Evolutionary conservation across 179 eudicot species (phyloP).

Genomic region (Carnegiea gigantea): DNA sequence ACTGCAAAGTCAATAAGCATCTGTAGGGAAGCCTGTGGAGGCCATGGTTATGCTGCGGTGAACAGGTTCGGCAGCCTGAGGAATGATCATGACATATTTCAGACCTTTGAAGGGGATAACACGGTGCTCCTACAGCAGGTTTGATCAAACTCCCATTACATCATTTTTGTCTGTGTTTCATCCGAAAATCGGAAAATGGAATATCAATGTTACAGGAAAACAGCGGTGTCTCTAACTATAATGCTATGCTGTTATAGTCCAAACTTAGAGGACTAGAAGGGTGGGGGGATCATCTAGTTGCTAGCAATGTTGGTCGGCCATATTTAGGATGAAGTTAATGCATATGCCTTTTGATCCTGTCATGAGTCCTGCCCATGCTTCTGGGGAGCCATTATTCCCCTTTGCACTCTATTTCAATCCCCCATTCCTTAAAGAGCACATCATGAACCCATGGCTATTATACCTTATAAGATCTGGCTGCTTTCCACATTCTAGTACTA

Average conservation of each 20-base stretch:
- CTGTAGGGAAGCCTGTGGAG: conserved; percentile 99
- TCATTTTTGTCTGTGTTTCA: neutral
- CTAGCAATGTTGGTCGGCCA: neutral
- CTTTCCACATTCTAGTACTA: neutral
- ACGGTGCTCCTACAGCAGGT: conserved; percentile 96
- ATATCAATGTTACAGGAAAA: neutral
- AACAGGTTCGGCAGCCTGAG: conserved; percentile 93
- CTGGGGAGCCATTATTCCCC: neutral
- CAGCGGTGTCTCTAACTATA: neutral
- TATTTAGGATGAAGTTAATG: neutral
- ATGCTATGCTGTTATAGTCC: neutral
- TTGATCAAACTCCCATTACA: conserved; percentile 7
- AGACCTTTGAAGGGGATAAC: conserved; percentile 98
- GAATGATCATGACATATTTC: conserved; percentile 97
- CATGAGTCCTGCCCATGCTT: neutral
- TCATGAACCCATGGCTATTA: neutral
- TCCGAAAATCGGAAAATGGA: neutral
- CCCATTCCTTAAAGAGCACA: neutral
- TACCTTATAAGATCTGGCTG: neutral
- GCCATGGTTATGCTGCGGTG: conserved; percentile 99
- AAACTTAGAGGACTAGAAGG: neutral
- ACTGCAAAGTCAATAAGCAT: conserved; percentile 82
- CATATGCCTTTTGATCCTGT: neutral
- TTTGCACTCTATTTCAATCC: neutral
- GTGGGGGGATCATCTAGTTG: neutral